Evolutionary conservation across 495 filamentous ascomycete species (phyloP), one percentile per base, ranked within the genome.

Genomic region (Trichoderma gamsii): DNA sequence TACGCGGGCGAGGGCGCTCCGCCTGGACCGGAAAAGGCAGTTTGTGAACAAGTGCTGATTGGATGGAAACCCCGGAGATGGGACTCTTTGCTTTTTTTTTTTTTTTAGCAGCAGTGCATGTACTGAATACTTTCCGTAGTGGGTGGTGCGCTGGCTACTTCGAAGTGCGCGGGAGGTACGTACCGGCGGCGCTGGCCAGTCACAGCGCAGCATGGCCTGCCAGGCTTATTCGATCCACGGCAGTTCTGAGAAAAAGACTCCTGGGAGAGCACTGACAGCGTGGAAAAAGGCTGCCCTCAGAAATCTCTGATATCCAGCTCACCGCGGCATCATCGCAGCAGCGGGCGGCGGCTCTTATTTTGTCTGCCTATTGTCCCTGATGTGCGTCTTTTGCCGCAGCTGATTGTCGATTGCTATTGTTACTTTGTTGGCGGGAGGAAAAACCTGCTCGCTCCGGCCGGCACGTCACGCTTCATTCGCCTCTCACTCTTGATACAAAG

Each of bases 171-270:
- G 29, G 29, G 29, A 29, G 56, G 56, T 61, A 61, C 56, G 56
- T 61, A 61, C 56, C 56, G 3, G 5, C 25, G 3, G 21, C 52
- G 9, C 21, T 9, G 52, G 52, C 52, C 9, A 15, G 52, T 23
- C 52, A 59, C 46, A 51, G 52, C 52, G 16, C n/a, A 23, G 49
- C 52, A 29, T 29, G 29, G 29, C 29, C 29, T 29, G 29, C 21
- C 6, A 27, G 52, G 25, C 56, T 61, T 61, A 61, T 61, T 61
- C 56, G 56, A 61, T 61, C 56, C 56, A 61, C 56, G 56, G 32
- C 15, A 29, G 29, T 29, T 12, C 23, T 27, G 52, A 25, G 27
- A 29, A 27, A 12, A 7, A 32, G 27, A 61, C 35, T 6, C 35
- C 9, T 4, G 27, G 25, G 27, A 23, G 23, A 9, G 56, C 56